phyloP scores from a whole-genome alignment of 768 basidiomycete species.

The Rossbeevera mucosa region DNA sequence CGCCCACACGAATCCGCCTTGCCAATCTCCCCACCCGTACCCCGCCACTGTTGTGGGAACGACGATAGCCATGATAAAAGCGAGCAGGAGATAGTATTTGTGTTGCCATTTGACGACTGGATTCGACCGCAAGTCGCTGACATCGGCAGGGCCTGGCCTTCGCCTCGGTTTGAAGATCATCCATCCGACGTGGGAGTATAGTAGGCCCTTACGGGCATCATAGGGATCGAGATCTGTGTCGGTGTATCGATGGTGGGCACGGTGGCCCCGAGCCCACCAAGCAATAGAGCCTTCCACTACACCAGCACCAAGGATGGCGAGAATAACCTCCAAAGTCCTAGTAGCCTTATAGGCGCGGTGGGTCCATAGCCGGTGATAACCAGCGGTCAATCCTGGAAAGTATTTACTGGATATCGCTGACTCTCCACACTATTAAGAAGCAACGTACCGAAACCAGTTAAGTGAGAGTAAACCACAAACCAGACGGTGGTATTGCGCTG shows the following conservation, averaged over 20 bases:
- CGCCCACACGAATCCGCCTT: slow-evolving; percentile 29
- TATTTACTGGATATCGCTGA: background rate
- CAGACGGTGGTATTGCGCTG: background rate
- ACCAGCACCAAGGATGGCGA: slow-evolving; percentile 81
- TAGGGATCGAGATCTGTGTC: slow-evolving; percentile 94
- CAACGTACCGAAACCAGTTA: slow-evolving; percentile 69
- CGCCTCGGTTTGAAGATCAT: slow-evolving; percentile 85
- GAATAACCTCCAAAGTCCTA: slow-evolving; percentile 73
- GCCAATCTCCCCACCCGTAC: slow-evolving; percentile 23
- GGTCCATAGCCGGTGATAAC: slow-evolving; percentile 94
- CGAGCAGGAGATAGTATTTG: slow-evolving; percentile 61
- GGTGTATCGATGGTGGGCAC: slow-evolving; percentile 92
- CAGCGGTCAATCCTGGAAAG: slow-evolving; percentile 65
- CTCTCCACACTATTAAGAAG: background rate
- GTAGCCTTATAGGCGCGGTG: slow-evolving; percentile 91
- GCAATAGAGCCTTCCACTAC: slow-evolving; percentile 93
- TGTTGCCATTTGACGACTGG: slow-evolving; percentile 82
- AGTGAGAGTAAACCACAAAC: slow-evolving; percentile 43
- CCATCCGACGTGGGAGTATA: slow-evolving; percentile 82
- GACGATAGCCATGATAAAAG: slow-evolving; percentile 61
- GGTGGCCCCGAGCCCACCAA: slow-evolving; percentile 96
- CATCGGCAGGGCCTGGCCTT: slow-evolving; percentile 80
- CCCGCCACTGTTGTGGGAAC: slow-evolving; percentile 53
- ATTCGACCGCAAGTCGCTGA: slow-evolving; percentile 76
- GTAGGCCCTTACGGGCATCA: slow-evolving; percentile 80